A percentile compares a stretch with the other conserved stretches of the same genome.
phyloP scores from a whole-genome alignment of 2,329 filamentous ascomycete species.

The Penicillium oxalicum region DNA sequence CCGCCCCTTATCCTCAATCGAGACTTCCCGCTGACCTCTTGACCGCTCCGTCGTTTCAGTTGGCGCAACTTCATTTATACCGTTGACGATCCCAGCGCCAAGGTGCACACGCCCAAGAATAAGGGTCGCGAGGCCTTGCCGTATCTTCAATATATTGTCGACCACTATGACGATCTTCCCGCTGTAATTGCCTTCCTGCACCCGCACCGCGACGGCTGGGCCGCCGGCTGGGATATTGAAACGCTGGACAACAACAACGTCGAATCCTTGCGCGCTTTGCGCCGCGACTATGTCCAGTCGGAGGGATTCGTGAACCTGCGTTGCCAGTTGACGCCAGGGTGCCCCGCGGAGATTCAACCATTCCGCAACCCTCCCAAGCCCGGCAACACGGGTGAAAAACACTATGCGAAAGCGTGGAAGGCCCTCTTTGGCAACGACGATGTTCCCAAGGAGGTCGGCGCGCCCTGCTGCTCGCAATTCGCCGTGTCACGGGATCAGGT shows the following conservation, averaged over 20 bases:
- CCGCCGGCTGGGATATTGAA: slow-evolving; percentile 52
- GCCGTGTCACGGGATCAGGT: slow-evolving; percentile 52
- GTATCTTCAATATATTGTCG: slow-evolving; percentile 44
- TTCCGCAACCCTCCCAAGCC: slow-evolving; percentile 19
- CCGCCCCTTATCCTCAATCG: no score
- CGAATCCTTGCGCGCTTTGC: slow-evolving; percentile 45
- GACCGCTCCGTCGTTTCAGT: slow-evolving; percentile 15
- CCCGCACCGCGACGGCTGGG: slow-evolving; percentile 45
- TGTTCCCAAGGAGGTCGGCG: slow-evolving; percentile 46
- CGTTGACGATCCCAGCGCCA: slow-evolving; percentile 32
- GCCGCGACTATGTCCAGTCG: slow-evolving; percentile 44
- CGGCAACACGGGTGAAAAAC: slow-evolving; percentile 21
- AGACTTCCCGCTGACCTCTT: no score
- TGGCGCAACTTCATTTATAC: slow-evolving; percentile 44
- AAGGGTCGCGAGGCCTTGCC: slow-evolving; percentile 43
- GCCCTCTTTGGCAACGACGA: slow-evolving; percentile 18
- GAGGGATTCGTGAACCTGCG: slow-evolving; percentile 56
- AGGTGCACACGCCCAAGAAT: slow-evolving; percentile 33
- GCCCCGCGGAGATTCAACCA: slow-evolving; percentile 26
- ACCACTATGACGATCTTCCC: slow-evolving; percentile 44
- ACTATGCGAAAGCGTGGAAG: slow-evolving; percentile 28
- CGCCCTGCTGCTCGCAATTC: slow-evolving; percentile 59
- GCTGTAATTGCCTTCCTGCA: slow-evolving; percentile 52
- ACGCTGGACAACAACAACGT: slow-evolving; percentile 51
- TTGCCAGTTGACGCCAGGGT: slow-evolving; percentile 39